A percentile compares a stretch with the other conserved stretches of the same genome.
phyloP scores from a whole-genome alignment of 208 protist species.

The Trypanosoma melophagium region DNA sequence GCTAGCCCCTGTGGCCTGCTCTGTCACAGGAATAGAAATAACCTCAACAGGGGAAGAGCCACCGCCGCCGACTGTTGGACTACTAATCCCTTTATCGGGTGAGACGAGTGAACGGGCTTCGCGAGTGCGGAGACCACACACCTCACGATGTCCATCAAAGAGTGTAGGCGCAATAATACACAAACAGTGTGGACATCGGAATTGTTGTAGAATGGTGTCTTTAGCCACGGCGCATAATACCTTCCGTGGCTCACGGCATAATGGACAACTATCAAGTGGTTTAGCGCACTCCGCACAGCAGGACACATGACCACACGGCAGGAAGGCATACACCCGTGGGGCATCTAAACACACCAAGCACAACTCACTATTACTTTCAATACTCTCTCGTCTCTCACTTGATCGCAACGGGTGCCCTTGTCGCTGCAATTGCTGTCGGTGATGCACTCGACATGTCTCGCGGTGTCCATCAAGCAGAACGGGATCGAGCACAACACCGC shows the following conservation, averaged over 20 bases:
- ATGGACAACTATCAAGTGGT: conserved; percentile 60
- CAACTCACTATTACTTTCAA: conserved; percentile 48
- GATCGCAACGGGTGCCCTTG: neutral
- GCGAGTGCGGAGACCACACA: conserved; percentile 59
- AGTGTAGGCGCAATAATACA: conserved; percentile 67
- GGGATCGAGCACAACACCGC: conserved; percentile 45
- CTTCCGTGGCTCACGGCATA: conserved; percentile 63
- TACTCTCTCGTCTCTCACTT: neutral
- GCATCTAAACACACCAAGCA: conserved; percentile 78
- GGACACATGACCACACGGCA: conserved; percentile 86
- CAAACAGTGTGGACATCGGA: conserved; percentile 69
- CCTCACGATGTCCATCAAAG: conserved; percentile 83
- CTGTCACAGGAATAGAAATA: no score
- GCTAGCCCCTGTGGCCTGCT: no score
- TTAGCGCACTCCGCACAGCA: conserved; percentile 67
- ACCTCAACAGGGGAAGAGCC: no score
- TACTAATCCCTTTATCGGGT: neutral
- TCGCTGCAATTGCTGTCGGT: conserved; percentile 22
- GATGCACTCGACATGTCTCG: conserved; percentile 50
- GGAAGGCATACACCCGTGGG: conserved; percentile 64
- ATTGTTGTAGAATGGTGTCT: conserved; percentile 44
- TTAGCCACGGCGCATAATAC: conserved; percentile 56
- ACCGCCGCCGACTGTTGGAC: no score
- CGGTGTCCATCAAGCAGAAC: conserved; percentile 58
- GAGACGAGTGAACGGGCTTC: conserved; percentile 20